Conservation (phyloP, 2,329 filamentous ascomycete species). For the Fusarium devonianum region DNA sequence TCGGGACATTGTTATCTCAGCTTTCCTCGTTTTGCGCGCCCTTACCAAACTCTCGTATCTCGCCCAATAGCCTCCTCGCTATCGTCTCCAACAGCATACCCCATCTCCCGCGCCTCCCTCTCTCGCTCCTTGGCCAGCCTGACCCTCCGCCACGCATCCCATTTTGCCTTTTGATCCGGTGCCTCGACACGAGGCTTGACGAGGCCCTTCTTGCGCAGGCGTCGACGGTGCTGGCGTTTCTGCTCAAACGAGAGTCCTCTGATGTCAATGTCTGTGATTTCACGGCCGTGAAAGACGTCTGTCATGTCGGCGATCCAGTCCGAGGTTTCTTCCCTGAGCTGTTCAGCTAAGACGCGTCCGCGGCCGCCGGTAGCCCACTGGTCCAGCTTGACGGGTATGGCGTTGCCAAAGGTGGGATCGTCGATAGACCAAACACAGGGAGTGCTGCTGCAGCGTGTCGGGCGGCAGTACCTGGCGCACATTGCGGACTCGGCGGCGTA, state of each 20-base stretch:
- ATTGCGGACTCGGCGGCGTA: slow-evolving; percentile 60
- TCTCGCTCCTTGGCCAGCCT: slow-evolving; percentile 51
- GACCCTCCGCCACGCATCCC: slow-evolving; percentile 54
- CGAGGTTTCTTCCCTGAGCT: slow-evolving; percentile 51
- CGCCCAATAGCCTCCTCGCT: slow-evolving; percentile 43
- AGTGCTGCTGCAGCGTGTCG: slow-evolving; percentile 54
- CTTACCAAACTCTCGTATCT: slow-evolving; percentile 43
- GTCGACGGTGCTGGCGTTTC: slow-evolving; percentile 57
- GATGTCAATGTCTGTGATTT: slow-evolving; percentile 55
- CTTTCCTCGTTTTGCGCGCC: too few species aligned
- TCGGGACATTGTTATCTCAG: too few species aligned
- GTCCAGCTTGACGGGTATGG: slow-evolving; percentile 68
- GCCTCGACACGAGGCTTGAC: slow-evolving; percentile 46
- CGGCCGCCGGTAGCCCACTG: slow-evolving; percentile 64
- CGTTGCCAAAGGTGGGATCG: slow-evolving; percentile 67
- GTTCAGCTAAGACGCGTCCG: slow-evolving; percentile 51
- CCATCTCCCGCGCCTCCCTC: slow-evolving; percentile 50
- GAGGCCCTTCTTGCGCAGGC: slow-evolving; percentile 58
- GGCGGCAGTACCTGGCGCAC: slow-evolving; percentile 63
- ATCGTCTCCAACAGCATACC: slow-evolving; percentile 46
- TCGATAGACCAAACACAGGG: slow-evolving; percentile 64
- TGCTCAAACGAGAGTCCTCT: slow-evolving; percentile 54
- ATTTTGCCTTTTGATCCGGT: slow-evolving; percentile 52
- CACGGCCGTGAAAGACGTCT: slow-evolving; percentile 55
- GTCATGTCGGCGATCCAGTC: slow-evolving; percentile 58